phyloP scores from a whole-genome alignment of 257 asterid species.

The Rhazya stricta region DNA sequence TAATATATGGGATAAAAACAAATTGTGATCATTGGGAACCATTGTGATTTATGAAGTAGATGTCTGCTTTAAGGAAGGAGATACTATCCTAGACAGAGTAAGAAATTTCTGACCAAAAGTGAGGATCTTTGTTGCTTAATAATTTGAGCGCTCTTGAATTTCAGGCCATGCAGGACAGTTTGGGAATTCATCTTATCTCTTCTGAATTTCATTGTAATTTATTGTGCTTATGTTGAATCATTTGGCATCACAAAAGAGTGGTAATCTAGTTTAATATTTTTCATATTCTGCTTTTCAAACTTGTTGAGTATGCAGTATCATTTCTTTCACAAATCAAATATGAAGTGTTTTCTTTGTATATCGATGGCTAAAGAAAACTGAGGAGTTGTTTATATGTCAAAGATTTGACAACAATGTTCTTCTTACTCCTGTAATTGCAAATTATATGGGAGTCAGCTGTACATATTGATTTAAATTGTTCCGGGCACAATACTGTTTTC shows the following conservation, averaged over 20 bases:
- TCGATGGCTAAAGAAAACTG: background rate
- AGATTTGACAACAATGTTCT: background rate
- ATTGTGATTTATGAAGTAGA: background rate
- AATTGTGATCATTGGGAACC: background rate
- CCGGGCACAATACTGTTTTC: background rate
- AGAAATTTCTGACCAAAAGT: background rate
- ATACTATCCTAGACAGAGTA: background rate
- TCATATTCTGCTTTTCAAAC: no score
- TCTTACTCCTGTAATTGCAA: background rate
- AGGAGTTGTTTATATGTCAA: no score
- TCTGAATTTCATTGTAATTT: background rate
- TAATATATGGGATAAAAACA: background rate
- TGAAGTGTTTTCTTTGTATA: background rate
- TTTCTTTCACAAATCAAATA: background rate
- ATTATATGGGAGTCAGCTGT: background rate
- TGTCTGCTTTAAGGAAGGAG: background rate
- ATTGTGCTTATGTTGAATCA: background rate
- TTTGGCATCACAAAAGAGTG: background rate
- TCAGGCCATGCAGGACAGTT: no score
- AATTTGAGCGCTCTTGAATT: background rate
- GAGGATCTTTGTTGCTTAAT: background rate
- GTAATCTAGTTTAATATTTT: background rate
- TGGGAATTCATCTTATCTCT: background rate
- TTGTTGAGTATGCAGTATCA: background rate
- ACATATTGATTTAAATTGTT: background rate